These are phyloP conservation scores for Canna indica DNA, from an alignment of 176 grass and related monocot species.

Conservation along the genomic window DNA sequence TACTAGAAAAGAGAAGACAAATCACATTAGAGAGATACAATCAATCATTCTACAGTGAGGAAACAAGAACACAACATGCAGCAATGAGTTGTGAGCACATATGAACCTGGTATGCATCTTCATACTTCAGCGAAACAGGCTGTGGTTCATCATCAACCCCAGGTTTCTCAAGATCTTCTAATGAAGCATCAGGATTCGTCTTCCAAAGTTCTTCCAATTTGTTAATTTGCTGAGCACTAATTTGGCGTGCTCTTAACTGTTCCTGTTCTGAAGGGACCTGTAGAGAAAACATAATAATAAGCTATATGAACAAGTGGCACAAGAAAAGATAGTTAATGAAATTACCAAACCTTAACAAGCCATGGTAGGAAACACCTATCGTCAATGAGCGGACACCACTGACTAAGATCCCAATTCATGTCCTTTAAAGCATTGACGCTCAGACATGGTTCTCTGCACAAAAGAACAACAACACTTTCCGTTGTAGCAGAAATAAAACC, in stretches of 20 bases:
- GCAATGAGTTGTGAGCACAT: not conserved
- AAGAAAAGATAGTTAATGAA: constrained; percentile 8
- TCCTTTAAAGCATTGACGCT: constrained; percentile 97
- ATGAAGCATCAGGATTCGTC: constrained; percentile 85
- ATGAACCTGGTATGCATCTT: constrained; percentile 98
- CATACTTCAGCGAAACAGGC: constrained; percentile 77
- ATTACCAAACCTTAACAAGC: constrained; percentile 81
- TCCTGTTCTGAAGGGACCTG: constrained; percentile 98
- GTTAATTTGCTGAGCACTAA: constrained; percentile 99
- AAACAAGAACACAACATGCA: not conserved
- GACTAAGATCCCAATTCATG: constrained; percentile 98
- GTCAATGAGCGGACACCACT: constrained; percentile 98
- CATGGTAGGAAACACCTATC: constrained; percentile 92
- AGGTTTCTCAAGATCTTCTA: constrained; percentile 98
- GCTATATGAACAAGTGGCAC: constrained; percentile 3
- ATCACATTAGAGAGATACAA: not conserved
- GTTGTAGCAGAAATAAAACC: constrained; percentile 98
- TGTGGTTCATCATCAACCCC: constrained; percentile 98
- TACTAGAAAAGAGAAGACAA: constrained; percentile 34
- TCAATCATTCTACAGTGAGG: not conserved
- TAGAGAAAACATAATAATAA: constrained; percentile 19
- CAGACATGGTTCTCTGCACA: constrained; percentile 98
- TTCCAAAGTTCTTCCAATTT: constrained; percentile 99
- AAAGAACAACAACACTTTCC: constrained; percentile 91
- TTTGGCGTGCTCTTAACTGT: constrained; percentile 87